Evolutionary conservation across 306 rosid genomes (phyloP).

Genomic region (Prunus mira): DNA sequence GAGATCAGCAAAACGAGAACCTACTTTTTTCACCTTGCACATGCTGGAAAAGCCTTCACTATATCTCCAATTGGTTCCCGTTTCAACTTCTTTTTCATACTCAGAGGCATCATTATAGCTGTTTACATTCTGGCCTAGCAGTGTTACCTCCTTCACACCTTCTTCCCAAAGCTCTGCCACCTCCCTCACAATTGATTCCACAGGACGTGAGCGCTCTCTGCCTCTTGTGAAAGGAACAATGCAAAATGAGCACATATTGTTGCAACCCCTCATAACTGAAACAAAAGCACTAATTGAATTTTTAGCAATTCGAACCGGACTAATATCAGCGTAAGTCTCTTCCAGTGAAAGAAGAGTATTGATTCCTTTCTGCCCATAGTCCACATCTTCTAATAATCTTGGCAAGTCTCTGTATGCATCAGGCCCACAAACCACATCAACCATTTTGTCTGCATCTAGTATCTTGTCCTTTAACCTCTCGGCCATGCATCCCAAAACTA

Average conservation of each 20-base stretch:
- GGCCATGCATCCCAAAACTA: conserved; percentile 98
- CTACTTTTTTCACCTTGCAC: conserved; percentile 76
- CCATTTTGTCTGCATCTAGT: conserved; percentile 93
- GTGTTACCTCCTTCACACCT: conserved; percentile 94
- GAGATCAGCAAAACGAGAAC: conserved; percentile 86
- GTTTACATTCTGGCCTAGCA: conserved; percentile 96
- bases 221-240: conserved; percentile 96
- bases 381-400: conserved; percentile 77
- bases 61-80: conserved; percentile 69
- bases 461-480: conserved; percentile 96
- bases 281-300: conserved; percentile 84
- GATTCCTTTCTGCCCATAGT: conserved; percentile 89
- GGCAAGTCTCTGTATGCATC: conserved; percentile 98
- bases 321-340: conserved; percentile 95
- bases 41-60: conserved; percentile 90
- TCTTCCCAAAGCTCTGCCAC: conserved; percentile 83
- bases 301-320: conserved; percentile 81
- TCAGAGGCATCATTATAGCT: conserved; percentile 85
- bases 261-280: conserved; percentile 97
- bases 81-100: conserved; percentile 49
- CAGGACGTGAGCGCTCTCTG: conserved; percentile 89
- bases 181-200: conserved; percentile 87
- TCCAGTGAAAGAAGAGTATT: conserved; percentile 95
- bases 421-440: conserved; percentile 95
- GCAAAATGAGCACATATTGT: conserved; percentile 97